Evolutionary conservation across 345 rosid genomes (phyloP).

Genomic region (Lenwebbia sp.): DNA sequence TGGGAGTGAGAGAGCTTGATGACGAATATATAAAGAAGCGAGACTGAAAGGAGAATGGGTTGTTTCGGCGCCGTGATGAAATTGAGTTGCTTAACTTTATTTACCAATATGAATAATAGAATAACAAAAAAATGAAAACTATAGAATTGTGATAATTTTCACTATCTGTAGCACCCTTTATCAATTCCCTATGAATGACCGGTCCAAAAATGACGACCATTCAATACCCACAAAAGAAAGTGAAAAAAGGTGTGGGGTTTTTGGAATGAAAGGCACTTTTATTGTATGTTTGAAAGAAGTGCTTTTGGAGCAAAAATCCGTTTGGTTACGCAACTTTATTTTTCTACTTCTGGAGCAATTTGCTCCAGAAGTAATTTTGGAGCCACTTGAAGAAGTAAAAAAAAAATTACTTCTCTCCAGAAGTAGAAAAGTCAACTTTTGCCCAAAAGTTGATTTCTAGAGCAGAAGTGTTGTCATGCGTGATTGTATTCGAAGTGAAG

Average conservation of each 20-base stretch:
- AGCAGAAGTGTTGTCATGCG: no score
- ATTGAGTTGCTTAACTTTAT: not conserved
- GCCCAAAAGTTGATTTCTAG: no score
- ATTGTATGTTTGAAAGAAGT: not conserved
- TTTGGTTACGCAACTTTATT: no score
- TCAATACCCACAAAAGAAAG: not conserved
- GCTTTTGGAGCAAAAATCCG: no score
- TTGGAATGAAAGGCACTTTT: not conserved
- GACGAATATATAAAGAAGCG: not conserved
- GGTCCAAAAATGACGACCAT: not conserved
- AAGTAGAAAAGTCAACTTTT: no score
- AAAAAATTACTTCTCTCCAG: no score
- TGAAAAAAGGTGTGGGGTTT: not conserved
- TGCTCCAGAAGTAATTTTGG: no score
- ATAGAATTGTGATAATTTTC: not conserved
- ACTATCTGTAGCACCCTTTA: not conserved
- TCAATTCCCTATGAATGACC: not conserved
- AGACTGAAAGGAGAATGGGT: not conserved
- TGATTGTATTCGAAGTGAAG: not conserved
- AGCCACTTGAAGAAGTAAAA: no score
- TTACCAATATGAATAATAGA: not conserved
- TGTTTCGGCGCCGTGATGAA: conserved; percentile 2
- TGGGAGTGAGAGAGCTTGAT: not conserved
- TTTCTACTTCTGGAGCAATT: no score
- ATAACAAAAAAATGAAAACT: not conserved